Conservation (phyloP, 129 eudicot genomes). For the Tanacetum coccineum region DNA sequence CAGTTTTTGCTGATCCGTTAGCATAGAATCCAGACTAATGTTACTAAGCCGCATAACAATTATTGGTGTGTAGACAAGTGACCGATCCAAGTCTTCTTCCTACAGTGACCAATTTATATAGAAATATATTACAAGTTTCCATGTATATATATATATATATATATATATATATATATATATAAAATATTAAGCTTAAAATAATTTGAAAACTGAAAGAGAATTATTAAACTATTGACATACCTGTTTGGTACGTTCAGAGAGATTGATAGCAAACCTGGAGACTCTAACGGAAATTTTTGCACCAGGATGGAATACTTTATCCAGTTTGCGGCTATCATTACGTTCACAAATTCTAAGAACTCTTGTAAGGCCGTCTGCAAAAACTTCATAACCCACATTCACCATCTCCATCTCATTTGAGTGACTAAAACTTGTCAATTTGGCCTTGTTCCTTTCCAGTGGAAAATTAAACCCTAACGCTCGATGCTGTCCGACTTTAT, state of each 20-base stretch:
- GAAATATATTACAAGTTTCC: conserved; percentile 9
- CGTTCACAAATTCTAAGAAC: conserved; percentile 83
- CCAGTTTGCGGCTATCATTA: conserved; percentile 55
- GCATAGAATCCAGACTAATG: conserved; percentile 62
- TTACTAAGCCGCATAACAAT: conserved; percentile 59
- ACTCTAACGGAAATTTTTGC: conserved; percentile 63
- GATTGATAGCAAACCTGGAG: conserved; percentile 55
- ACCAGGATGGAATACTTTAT: conserved; percentile 42
- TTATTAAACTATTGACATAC: conserved; percentile 33
- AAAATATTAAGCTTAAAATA: background rate
- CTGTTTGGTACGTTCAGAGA: conserved; percentile 61
- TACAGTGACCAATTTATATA: conserved; percentile 29
- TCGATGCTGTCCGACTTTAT: conserved; percentile 56
- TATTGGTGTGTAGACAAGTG: conserved; percentile 49
- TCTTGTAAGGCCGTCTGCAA: conserved; percentile 86
- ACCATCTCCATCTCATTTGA: conserved; percentile 38
- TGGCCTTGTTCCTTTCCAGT: conserved; percentile 37
- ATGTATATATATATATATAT: no score
- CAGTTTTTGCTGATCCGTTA: conserved; percentile 50
- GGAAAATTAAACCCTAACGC: conserved; percentile 62
- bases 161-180: no score
- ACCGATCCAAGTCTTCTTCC: conserved; percentile 48
- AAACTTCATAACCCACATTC: conserved; percentile 77
- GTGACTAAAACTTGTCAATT: conserved; percentile 35
- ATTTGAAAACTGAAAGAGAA: background rate